These are phyloP conservation scores for Yamadazyma buinensis DNA, from an alignment of 1,139 yeast species.

Conservation along the genomic window DNA sequence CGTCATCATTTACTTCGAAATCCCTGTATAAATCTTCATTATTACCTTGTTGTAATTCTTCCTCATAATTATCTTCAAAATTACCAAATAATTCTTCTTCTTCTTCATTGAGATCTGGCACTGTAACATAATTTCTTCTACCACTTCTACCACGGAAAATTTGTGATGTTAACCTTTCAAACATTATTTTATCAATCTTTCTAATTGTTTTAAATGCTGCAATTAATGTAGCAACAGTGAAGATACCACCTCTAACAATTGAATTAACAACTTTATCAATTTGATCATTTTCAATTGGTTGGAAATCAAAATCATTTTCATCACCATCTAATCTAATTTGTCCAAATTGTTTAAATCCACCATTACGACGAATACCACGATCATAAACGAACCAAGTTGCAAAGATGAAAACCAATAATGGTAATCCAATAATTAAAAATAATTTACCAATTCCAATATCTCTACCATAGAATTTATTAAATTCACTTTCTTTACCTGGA, in stretches of 20 bases:
- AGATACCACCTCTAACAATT: conserved; percentile 60
- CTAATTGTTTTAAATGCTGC: conserved; percentile 38
- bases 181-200: conserved; percentile 30
- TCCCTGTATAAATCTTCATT: conserved; percentile 15
- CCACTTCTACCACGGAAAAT: conserved; percentile 42
- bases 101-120: conserved; percentile 44
- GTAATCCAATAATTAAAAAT: conserved; percentile 51
- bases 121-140: conserved; percentile 39
- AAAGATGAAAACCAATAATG: conserved; percentile 52
- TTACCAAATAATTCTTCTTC: conserved; percentile 51
- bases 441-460: conserved; percentile 55
- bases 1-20: conserved; percentile 12
- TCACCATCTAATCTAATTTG: conserved; percentile 80
- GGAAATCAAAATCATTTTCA: conserved; percentile 49
- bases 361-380: conserved; percentile 74
- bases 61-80: conserved; percentile 46
- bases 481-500: conserved; percentile 81
- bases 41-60: conserved; percentile 38
- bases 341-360: conserved; percentile 78
- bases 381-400: conserved; percentile 76
- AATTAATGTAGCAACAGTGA: conserved; percentile 42
- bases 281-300: conserved; percentile 62
- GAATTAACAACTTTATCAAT: conserved; percentile 61
- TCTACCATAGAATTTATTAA: conserved; percentile 52
- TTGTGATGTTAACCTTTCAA: conserved; percentile 33